These are phyloP conservation scores for Pelargonium nanum DNA, from an alignment of 345 rosid genomes.

Conservation along the genomic window DNA sequence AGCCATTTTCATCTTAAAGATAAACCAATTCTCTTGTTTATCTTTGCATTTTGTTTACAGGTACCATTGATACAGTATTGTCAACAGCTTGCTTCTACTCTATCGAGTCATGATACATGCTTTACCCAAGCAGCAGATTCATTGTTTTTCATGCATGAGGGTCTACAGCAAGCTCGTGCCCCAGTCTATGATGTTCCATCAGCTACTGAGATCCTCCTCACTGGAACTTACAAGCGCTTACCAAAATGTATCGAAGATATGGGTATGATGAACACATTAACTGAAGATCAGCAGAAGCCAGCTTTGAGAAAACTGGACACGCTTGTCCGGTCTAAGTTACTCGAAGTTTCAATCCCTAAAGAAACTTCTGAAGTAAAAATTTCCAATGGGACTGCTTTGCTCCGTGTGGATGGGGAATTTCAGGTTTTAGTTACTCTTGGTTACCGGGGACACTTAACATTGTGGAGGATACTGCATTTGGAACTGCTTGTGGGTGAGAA, in stretches of 20 bases:
- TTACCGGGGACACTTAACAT: constrained; percentile 76
- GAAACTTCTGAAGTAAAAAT: constrained; percentile 82
- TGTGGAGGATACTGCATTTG: constrained; percentile 98
- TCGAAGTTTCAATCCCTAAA: constrained; percentile 72
- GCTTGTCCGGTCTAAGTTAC: constrained; percentile 81
- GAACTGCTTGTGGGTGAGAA: constrained; percentile 96
- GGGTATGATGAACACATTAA: constrained; percentile 62
- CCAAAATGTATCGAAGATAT: constrained; percentile 91
- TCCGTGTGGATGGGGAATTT: constrained; percentile 79
- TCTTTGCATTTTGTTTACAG: constrained; percentile 29
- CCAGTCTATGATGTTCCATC: constrained; percentile 97
- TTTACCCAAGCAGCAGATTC: constrained; percentile 93
- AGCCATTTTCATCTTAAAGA: background rate
- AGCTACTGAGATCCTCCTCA: constrained; percentile 72
- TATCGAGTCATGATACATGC: constrained; percentile 82
- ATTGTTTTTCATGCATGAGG: constrained; percentile 94
- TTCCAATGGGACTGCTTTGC: constrained; percentile 68
- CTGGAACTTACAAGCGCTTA: constrained; percentile 80
- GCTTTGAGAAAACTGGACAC: constrained; percentile 79
- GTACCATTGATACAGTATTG: constrained; percentile 80
- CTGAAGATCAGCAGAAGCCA: constrained; percentile 71
- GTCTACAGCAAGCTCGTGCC: constrained; percentile 93
- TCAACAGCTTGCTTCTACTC: constrained; percentile 73
- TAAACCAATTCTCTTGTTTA: background rate
- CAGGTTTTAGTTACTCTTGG: constrained; percentile 95